These are phyloP conservation scores for Alloteropsis semialata DNA, from an alignment of 176 grass and related monocot genomes.

Conservation along the genomic window DNA sequence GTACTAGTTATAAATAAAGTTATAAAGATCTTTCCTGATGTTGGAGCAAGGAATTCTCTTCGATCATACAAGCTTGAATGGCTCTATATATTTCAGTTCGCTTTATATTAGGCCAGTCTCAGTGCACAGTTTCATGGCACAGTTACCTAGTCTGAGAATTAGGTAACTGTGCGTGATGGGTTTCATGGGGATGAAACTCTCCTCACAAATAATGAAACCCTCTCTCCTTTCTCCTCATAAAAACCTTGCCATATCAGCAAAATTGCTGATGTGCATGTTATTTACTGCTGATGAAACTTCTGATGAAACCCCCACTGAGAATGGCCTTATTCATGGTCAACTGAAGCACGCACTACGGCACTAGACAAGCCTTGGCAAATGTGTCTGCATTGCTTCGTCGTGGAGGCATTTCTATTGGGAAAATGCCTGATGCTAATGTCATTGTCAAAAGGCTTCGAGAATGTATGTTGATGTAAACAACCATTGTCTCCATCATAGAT, in stretches of 20 bases:
- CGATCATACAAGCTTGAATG: not conserved
- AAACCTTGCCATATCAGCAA: too few species aligned
- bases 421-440: conserved; percentile 93
- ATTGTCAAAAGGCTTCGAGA: conserved; percentile 91
- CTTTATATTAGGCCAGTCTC: too few species aligned
- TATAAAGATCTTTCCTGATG: not conserved
- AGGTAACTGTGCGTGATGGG: too few species aligned
- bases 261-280: too few species aligned
- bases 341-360: conserved; percentile 80
- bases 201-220: too few species aligned
- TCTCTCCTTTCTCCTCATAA: too few species aligned
- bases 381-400: conserved; percentile 90
- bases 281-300: too few species aligned
- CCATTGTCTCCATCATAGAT: conserved; percentile 20
- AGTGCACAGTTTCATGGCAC: too few species aligned
- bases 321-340: conserved; percentile 99
- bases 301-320: too few species aligned
- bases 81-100: conserved; percentile 68
- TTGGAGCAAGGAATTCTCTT: not conserved
- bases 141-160: too few species aligned
- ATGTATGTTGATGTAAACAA: conserved; percentile 38
- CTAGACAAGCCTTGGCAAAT: conserved; percentile 83
- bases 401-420: conserved; percentile 87
- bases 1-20: not conserved
- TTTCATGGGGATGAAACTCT: too few species aligned